Evolutionary conservation across 139 green algal genomes (phyloP), one percentile per base, ranked within the genome.

Genomic region (Haematococcus sp.): DNA sequence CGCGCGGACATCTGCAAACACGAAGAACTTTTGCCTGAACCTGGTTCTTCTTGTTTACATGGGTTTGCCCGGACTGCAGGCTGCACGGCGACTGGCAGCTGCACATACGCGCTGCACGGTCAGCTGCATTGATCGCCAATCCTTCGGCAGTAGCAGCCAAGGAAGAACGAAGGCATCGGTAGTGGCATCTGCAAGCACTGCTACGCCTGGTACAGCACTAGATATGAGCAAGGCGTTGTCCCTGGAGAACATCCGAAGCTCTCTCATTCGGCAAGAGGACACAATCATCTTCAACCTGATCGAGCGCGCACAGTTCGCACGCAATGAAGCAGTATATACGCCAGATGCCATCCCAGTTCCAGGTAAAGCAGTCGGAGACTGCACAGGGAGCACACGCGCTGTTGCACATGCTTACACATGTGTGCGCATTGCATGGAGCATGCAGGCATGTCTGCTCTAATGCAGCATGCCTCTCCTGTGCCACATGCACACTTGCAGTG

Each of bases 251-350:
- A 92, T 98, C 54, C 86, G 94, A 52, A 76, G 87, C 70, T 84
- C 84, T 2, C 86, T 97, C 4, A 96, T 97, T 46, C 79, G 91
- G 9, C 92, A 96, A 82, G 95, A 99, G 75, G 96, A 99, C 86
- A 98, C 89, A 34, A 99, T 99, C 64, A 98, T 99, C 74, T 99
- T 98, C 80, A 81, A 73, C 28, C 77, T 99, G 32, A 97, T 98
- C n/a, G 94, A 98, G 81, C 79, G 96, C 0, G 86, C 93, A 7
- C 96, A 98, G 83, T 99, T 95, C 72, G 86, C 86, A 15, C 67
- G 74, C 32, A 98, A 99, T 75, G 55, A 72, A 0, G 35, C 86
- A 0, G 86, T 98, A 2, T 99, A 99, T 74, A 40, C 85, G 20
- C 30, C 87, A 23, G 87, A 82, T 7, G 87, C 65, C 0, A 74